Base-by-base conservation (phyloP, 768 basidiomycete species). In the Lactarius sanguifluus region DNA sequence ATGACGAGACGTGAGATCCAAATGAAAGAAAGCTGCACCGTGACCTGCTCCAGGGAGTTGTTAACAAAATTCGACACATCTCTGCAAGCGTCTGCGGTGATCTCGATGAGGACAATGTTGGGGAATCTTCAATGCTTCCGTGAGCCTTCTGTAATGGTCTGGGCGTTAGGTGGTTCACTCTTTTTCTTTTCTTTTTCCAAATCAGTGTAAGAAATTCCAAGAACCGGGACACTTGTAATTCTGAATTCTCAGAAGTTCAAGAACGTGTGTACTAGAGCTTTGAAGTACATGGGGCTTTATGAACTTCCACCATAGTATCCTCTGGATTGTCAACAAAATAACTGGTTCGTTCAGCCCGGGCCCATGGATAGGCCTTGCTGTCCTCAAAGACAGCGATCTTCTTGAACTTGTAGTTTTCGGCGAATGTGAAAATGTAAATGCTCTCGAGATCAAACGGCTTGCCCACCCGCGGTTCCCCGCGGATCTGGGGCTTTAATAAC, bases 361-460 rank as follows among this genome's bases (percentile, higher is more conserved):
- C n/a, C 32, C 32, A 67, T 25, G 3, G 40, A 20, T 7, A 34
- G 8, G 50, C 61, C 1, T 2, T 36, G 38, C 32, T 50, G 18
- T 66, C 65, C 38, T 45, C 30, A 23, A 66, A 66, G 16, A 54
- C 57, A 47, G 2, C 10, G 18, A 66, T 1, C 1, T 38, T 30
- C 30, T 34, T 62, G n/a, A 66, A 43, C 57, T 54, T 66, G 61
- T 34, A 54, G 25, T 62, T n/a, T 18, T 15, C 30, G 10, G 41
- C 61, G 32, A 66, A 43, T 23, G 23, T 54, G 50, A 66, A 59
- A 16, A 16, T 6, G 61, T 66, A 66, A 7, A 66, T 32, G 47
- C 61, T 20, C 40, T 66, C 61, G 36, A 66, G 13, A 23, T 52
- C 41, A 40, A 66, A 59, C 32, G 40, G n/a, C 23, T 52, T 59